Evolutionary conservation across 2,329 filamentous ascomycete species (phyloP), one percentile per base, ranked within the genome.

Genomic region (Fusarium miscanthi): DNA sequence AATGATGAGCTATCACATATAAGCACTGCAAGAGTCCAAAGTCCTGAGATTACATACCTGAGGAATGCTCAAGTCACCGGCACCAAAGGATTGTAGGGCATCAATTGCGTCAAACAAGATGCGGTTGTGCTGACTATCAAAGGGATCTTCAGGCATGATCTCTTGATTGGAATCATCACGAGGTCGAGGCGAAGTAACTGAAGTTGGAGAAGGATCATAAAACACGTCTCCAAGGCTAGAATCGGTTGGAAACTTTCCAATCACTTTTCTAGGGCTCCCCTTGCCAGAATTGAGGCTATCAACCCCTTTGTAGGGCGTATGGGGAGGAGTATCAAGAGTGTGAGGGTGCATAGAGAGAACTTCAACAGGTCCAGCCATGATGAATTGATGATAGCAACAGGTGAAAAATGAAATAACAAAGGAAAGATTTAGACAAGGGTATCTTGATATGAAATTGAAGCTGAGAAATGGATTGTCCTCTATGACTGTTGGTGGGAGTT

Each of bases 81-180:
- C 77, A 8, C 77, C 78, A 57, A 77, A 80, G 8, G 77, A 76
- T 40, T 81, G 80, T 0, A 84, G 60, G 12, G 79, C 63, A 49
- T 84, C 80, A 16, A 84, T 81, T 2, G 80, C 81, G 27, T 83
- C 76, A 49, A 84, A 83, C 3, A 84, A 35, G 4, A 76, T 74
- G 19, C 75, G 78, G 41, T 81, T 83, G 16, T 75, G 69, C 52
- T 79, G 79, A 31, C 71, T 82, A 25, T 81, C 78, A 48, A 83
- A 83, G 0, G 81, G 79, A 27, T 81, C 76, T 21, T 80, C 73
- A 1, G 75, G 64, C 43, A 79, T 63, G 9, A 63, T 8, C 4
- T 63, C 41, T 31, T 53, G 63, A 10, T 42, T 46, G 30, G 56
- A 33, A 11, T 51, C 52, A 21, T 33, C 23, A 5, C 14, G 30